phyloP scores from a whole-genome alignment of 1,284 basidiomycete species.

The Rhodotorula glutinis region DNA sequence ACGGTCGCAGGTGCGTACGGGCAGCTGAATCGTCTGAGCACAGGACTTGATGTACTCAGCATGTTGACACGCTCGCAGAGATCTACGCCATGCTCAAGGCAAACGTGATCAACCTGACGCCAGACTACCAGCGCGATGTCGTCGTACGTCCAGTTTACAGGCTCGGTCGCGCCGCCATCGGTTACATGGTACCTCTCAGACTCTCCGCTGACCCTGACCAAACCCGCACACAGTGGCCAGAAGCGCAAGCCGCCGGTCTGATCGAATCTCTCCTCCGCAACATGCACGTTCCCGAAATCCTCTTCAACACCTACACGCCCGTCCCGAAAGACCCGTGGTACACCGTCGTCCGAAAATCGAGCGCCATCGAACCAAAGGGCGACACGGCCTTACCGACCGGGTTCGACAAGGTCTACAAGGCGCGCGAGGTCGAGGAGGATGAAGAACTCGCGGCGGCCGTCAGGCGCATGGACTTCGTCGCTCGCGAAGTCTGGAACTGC shows the following conservation, averaged over 20 bases:
- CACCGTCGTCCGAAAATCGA: background rate
- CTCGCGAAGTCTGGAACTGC: slow-evolving; percentile 15
- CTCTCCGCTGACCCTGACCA: no score
- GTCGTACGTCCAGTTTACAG: no score
- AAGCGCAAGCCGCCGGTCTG: background rate
- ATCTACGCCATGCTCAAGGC: slow-evolving; percentile 10
- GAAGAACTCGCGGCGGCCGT: background rate
- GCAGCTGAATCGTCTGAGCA: no score
- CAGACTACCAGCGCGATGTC: slow-evolving; percentile 17
- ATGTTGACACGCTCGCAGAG: no score
- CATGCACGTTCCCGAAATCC: slow-evolving; percentile 24
- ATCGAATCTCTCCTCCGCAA: slow-evolving; percentile 19
- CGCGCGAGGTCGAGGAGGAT: background rate
- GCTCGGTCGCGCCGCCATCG: no score
- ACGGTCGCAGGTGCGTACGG: slow-evolving; percentile 13
- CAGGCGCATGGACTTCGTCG: background rate
- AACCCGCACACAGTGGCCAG: background rate
- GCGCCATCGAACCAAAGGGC: background rate
- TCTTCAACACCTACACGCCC: slow-evolving; percentile 22
- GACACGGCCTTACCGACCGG: background rate
- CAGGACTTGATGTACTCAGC: no score
- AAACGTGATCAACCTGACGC: slow-evolving; percentile 18
- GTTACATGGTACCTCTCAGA: no score
- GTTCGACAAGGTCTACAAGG: background rate
- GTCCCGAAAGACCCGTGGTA: background rate